Evolutionary conservation across 1,139 yeast genomes (phyloP).

Genomic region (Debaryomyces singareniensis): DNA sequence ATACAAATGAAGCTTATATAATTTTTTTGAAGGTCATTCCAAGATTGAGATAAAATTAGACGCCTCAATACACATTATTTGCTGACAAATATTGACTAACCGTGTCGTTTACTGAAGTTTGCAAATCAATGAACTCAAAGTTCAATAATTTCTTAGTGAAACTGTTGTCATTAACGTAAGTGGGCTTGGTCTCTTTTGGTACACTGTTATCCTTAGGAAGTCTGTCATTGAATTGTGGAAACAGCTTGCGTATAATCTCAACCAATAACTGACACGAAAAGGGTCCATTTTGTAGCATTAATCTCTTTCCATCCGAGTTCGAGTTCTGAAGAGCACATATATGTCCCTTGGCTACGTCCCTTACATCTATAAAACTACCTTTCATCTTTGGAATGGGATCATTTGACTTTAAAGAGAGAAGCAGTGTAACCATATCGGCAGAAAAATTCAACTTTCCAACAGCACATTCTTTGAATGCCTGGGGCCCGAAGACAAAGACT

Average conservation of each 20-base stretch:
- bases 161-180: slow-evolving; percentile 24
- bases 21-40: no score
- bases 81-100: slow-evolving; percentile 33
- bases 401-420: slow-evolving; percentile 12
- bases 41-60: no score
- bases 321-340: slow-evolving; percentile 24
- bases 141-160: slow-evolving; percentile 27
- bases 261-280: slow-evolving; percentile 16
- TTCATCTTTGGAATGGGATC: slow-evolving; percentile 10
- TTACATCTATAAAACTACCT: slow-evolving; percentile 28
- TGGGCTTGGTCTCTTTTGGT: slow-evolving; percentile 5
- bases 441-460: slow-evolving; percentile 14
- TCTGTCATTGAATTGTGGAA: slow-evolving; percentile 27
- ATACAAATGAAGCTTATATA: no score
- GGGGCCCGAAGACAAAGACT: slow-evolving; percentile 42
- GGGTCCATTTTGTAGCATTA: slow-evolving; percentile 13
- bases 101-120: slow-evolving; percentile 35
- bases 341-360: slow-evolving; percentile 36
- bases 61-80: slow-evolving; percentile 29
- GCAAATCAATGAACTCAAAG: slow-evolving; percentile 28
- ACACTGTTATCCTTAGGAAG: slow-evolving; percentile 34
- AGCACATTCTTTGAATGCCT: slow-evolving; percentile 24
- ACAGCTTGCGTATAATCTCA: slow-evolving; percentile 14
- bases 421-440: slow-evolving; percentile 9
- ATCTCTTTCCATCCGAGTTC: slow-evolving; percentile 14